Evolutionary conservation across 768 basidiomycete genomes (phyloP).

Genomic region (Auricularia sp.): DNA sequence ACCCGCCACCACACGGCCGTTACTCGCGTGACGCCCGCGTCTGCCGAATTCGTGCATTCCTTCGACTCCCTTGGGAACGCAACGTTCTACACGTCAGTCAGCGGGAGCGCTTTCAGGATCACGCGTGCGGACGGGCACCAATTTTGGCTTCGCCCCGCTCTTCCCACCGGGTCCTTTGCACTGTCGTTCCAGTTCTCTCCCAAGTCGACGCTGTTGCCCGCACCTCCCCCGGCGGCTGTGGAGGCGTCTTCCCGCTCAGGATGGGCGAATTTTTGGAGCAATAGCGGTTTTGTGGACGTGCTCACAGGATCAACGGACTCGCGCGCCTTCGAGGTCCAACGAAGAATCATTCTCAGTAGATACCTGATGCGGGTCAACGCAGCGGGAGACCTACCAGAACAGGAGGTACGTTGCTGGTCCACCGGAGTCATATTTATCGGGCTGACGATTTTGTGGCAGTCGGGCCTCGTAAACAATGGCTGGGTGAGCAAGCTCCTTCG

Average conservation of each 20-base stretch:
- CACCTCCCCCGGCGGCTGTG: conserved; percentile 17
- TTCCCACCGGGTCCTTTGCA: conserved; percentile 20
- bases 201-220: not conserved
- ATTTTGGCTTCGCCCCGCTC: conserved; percentile 33
- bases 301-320: conserved; percentile 37
- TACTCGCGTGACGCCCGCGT: conserved; percentile 16
- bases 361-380: conserved; percentile 51
- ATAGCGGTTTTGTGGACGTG: conserved; percentile 43
- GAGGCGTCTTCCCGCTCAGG: conserved; percentile 24
- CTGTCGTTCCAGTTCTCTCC: conserved; percentile 28
- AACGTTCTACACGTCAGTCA: conserved; percentile 33
- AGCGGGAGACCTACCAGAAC: conserved; percentile 44
- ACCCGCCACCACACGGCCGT: conserved; percentile 39
- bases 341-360: conserved; percentile 44
- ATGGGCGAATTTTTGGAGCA: conserved; percentile 41
- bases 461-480: conserved; percentile 44
- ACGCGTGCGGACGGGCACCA: conserved; percentile 34
- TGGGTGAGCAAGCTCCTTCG: conserved; percentile 38
- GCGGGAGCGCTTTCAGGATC: conserved; percentile 30
- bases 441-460: conserved; percentile 22
- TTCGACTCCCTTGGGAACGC: conserved; percentile 21
- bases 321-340: conserved; percentile 44
- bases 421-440: not conserved
- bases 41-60: conserved; percentile 33
- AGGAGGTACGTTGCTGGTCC: conserved; percentile 33